Evolutionary conservation across 495 filamentous ascomycete genomes (phyloP), one percentile per base, ranked within the genome.

Genomic region (Recurvomyces mirabilis): DNA sequence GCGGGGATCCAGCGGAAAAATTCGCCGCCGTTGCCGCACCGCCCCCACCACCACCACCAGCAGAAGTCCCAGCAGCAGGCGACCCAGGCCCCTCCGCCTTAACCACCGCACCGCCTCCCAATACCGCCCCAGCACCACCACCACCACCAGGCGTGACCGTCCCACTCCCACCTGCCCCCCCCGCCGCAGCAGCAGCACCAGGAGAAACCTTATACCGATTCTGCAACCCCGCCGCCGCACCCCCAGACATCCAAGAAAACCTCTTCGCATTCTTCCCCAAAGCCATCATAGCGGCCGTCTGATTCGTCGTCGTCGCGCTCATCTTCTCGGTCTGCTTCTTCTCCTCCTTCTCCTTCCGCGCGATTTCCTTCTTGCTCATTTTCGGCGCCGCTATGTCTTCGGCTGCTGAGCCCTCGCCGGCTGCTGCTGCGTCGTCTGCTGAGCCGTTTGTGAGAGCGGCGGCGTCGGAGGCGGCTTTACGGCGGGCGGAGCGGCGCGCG

Each of bases 331-430:
- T 12, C 15, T 57, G 51, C 4, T 52, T 56, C 36, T 74, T 58
- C 37, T 68, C 51, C 49, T 75, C 78, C 51, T 58, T 70, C 19
- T 67, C 61, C 33, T 41, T 41, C 47, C 74, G 73, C 47, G 73
- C 75, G 19, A 65, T 65, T 22, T 75, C 60, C 17, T 74, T 72
- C 51, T 78, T 79, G 40, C 68, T 71, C 35, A 63, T 48, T 40
- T 75, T 73, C 7, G 49, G 40, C 19, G 42, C 34, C 5, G 38
- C 28, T 1, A 33, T 4, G 11, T 49, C 36, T 14, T 40, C 38
- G 5, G 49, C 58, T 0, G 15, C 34, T 4, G 65, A 66, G 4
- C 68, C 67, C 11, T 66, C 60, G 12, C 62, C 66, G 19, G 70
- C 68, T 10, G 53, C 26, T 5, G 52, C 30, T 13, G 64, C 58